Base-by-base conservation (phyloP, 2,329 filamentous ascomycete genomes). In the Zasmidium citrigriseum region DNA sequence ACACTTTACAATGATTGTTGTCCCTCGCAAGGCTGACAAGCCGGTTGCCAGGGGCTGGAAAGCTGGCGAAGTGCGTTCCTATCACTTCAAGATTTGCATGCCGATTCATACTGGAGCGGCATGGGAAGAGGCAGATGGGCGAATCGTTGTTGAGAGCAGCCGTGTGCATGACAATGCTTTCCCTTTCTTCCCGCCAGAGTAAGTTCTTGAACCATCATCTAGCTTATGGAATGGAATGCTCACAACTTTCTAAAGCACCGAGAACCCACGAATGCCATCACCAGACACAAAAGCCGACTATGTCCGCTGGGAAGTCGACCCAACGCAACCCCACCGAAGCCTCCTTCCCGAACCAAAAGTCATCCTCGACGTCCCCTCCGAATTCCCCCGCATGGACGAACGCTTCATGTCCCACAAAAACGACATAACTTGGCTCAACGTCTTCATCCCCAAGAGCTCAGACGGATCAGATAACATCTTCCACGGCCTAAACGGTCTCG, bases 371-470 rank as follows among this genome's bases (percentile, higher is more conserved):
- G 70, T 73, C 25, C 76, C 76, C 2, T 70, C 72, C 24, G 78
- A 80, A 54, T 80, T 80, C 63, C 75, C 76, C 0, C 72, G 78
- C 21, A 72, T 80, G 18, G 78, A 81, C 53, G 78, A 80, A 55
- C 72, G 78, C 5, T 72, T 77, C 44, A 66, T 77, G 14, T 75
- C 75, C 0, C 71, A 73, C 22, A 62, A 67, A 1, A 78, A 79
- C 60, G 69, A 73, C 21, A 70, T 72, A 29, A 71, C 78, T 48
- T 79, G 76, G 71, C 66, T 77, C 52, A 74, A 73, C 47, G 71
- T 75, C 7, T 73, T 79, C 55, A 70, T 77, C 25, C 64, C 71
- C 0, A 57, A 55, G 1, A 68, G 67, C 16, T 67, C 64, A 0
- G 73, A 73, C 27, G 70, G 74, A 9, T 69, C 68, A 7, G 57